A percentile compares a stretch with the other conserved stretches of the same genome.
Conservation (phyloP, 2,329 filamentous ascomycete species). For the Ceratocystis colombiana region DNA sequence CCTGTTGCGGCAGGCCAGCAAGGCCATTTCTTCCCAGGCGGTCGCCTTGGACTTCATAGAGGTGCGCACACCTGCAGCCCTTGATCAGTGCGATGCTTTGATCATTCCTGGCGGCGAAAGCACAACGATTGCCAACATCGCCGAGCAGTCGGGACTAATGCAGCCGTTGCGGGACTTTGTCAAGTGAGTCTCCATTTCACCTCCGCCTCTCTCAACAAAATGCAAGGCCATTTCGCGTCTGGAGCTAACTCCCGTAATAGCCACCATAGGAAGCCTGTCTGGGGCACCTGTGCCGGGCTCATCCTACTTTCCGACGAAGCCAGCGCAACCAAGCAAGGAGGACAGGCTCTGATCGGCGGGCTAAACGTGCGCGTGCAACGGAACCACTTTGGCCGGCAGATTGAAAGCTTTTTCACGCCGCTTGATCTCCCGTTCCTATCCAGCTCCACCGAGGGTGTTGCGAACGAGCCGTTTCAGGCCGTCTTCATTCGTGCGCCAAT, state of each 20-base stretch:
- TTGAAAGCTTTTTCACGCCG: constrained; percentile 76
- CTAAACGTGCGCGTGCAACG: constrained; percentile 82
- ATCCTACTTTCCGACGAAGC: constrained; percentile 83
- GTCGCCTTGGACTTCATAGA: constrained; percentile 54
- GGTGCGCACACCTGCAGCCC: constrained; percentile 64
- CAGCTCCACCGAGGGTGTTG: constrained; percentile 12
- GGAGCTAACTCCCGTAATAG: constrained; percentile 36
- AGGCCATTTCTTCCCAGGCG: constrained; percentile 34
- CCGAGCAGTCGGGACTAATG: constrained; percentile 66
- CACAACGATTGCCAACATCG: constrained; percentile 84
- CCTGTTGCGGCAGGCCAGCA: constrained; percentile 59
- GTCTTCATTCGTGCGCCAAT: constrained; percentile 94
- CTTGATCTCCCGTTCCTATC: constrained; percentile 62
- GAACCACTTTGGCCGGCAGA: constrained; percentile 91
- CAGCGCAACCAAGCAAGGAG: constrained; percentile 78
- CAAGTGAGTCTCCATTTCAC: constrained; percentile 49
- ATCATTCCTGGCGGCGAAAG: constrained; percentile 92
- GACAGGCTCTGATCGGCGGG: constrained; percentile 87
- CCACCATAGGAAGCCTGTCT: constrained; percentile 67
- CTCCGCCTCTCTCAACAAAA: constrained; percentile 7
- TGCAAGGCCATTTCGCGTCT: not conserved
- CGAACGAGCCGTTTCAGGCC: constrained; percentile 49
- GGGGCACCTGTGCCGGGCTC: constrained; percentile 92
- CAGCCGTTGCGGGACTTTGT: constrained; percentile 83
- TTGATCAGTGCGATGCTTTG: constrained; percentile 66